A percentile compares a stretch with the other conserved stretches of the same genome.
These are phyloP conservation scores for Boletus rufocinnamomeus DNA, from an alignment of 768 basidiomycete genomes.

Conservation along the genomic window DNA sequence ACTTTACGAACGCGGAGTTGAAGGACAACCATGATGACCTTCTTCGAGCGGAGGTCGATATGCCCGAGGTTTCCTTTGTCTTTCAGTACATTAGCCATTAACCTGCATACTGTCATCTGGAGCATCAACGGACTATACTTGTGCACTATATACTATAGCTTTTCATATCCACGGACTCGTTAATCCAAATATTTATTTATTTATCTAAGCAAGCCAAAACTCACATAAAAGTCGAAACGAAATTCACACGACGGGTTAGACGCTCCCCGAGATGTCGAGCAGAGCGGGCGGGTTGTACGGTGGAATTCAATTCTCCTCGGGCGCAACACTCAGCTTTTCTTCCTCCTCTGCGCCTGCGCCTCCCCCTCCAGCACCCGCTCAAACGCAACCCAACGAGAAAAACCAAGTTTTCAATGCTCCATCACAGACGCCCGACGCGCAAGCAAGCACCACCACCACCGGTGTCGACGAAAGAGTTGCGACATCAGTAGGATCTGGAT, in stretches of 20 bases:
- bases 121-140: slow-evolving; percentile 14
- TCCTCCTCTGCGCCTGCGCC: slow-evolving; percentile 41
- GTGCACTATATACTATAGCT: neutral
- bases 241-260: slow-evolving; percentile 23
- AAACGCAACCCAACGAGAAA: slow-evolving; percentile 23
- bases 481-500: slow-evolving; percentile 28
- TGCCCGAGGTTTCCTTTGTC: slow-evolving; percentile 87
- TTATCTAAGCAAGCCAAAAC: neutral
- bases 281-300: slow-evolving; percentile 85
- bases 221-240: neutral
- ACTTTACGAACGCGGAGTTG: slow-evolving; percentile 87
- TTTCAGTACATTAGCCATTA: slow-evolving; percentile 96
- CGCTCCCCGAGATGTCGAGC: slow-evolving; percentile 58
- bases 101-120: slow-evolving; percentile 3
- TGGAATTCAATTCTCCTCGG: slow-evolving; percentile 81
- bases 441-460: slow-evolving; percentile 28
- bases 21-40: slow-evolving; percentile 94
- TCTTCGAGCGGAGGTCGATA: slow-evolving; percentile 83
- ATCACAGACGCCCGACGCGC: slow-evolving; percentile 26
- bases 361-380: slow-evolving; percentile 18
- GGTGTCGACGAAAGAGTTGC: slow-evolving; percentile 29
- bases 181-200: neutral
- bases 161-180: neutral
- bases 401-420: slow-evolving; percentile 20
- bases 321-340: slow-evolving; percentile 51